Evolutionary conservation across 163 green algal species (phyloP).

Genomic region (Chlamydomonas reinhardtii): DNA sequence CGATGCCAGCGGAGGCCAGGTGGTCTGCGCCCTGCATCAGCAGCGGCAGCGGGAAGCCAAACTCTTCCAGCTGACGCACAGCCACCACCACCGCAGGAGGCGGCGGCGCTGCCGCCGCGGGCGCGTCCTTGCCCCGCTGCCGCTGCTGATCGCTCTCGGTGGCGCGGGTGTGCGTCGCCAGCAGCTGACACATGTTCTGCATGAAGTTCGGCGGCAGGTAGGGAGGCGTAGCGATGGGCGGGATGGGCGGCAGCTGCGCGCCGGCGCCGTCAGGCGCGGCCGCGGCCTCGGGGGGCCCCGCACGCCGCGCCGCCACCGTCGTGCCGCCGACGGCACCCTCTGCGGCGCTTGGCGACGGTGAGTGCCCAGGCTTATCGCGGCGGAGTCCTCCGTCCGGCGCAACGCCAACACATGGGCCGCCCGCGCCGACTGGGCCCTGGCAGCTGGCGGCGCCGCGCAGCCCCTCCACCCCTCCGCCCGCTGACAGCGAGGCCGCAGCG

Average conservation of each 20-base stretch:
- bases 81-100: neutral
- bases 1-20: neutral
- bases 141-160: neutral
- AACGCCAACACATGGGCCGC: too few relatives aligned
- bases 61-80: neutral
- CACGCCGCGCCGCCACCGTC: too few relatives aligned
- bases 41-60: neutral
- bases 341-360: too few relatives aligned
- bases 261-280: neutral
- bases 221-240: neutral
- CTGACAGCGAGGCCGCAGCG: too few relatives aligned
- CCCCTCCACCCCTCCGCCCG: too few relatives aligned
- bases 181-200: neutral
- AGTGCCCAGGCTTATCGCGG: too few relatives aligned
- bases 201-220: slow-evolving; percentile 15
- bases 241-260: neutral
- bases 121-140: neutral
- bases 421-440: too few relatives aligned
- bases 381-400: too few relatives aligned
- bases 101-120: neutral
- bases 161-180: slow-evolving; percentile 4
- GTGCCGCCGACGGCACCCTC: too few relatives aligned
- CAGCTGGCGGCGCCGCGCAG: too few relatives aligned
- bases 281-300: too few relatives aligned
- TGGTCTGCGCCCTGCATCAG: neutral